Evolutionary conservation across 768 basidiomycete species (phyloP).

Genomic region (Grammothele lineata): DNA sequence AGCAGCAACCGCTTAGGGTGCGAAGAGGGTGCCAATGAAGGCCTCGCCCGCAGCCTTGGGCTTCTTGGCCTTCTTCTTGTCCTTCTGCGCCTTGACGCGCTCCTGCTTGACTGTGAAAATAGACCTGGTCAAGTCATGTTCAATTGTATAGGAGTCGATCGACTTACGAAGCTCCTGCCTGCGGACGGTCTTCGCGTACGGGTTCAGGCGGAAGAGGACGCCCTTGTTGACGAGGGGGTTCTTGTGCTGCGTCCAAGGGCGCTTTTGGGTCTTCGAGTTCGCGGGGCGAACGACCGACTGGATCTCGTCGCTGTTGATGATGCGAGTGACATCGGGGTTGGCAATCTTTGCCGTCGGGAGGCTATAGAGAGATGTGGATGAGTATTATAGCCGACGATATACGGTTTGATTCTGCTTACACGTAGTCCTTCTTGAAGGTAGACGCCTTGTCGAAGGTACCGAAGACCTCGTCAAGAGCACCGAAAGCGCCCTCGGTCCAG

Average conservation of each 20-base stretch:
- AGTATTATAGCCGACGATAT: not conserved
- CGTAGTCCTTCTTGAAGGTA: conserved; percentile 82
- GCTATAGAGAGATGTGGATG: conserved; percentile 33
- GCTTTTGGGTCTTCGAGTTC: conserved; percentile 78
- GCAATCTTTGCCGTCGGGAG: conserved; percentile 94
- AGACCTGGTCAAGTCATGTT: too few relatives aligned
- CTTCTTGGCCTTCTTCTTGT: conserved; percentile 59
- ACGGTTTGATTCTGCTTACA: conserved; percentile 43
- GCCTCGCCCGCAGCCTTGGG: conserved; percentile 66
- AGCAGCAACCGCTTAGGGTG: conserved; percentile 52
- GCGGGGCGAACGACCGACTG: conserved; percentile 94
- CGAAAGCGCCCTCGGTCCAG: conserved; percentile 97
- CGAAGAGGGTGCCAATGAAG: conserved; percentile 82
- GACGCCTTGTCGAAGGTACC: conserved; percentile 93
- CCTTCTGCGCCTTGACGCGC: conserved; percentile 58
- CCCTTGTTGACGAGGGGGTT: conserved; percentile 95
- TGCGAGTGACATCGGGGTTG: conserved; percentile 94
- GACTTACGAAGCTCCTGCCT: conserved; percentile 82
- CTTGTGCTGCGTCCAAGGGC: conserved; percentile 99
- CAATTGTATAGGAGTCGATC: not conserved
- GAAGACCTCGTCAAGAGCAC: conserved; percentile 89
- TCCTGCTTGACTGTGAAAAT: conserved; percentile 71
- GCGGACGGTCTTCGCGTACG: conserved; percentile 93
- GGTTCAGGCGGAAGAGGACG: conserved; percentile 95
- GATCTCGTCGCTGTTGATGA: conserved; percentile 98